Evolutionary conservation across 169 alveolate genomes (phyloP), one percentile per base, ranked within the genome.

Genomic region (Plasmodium inui): DNA sequence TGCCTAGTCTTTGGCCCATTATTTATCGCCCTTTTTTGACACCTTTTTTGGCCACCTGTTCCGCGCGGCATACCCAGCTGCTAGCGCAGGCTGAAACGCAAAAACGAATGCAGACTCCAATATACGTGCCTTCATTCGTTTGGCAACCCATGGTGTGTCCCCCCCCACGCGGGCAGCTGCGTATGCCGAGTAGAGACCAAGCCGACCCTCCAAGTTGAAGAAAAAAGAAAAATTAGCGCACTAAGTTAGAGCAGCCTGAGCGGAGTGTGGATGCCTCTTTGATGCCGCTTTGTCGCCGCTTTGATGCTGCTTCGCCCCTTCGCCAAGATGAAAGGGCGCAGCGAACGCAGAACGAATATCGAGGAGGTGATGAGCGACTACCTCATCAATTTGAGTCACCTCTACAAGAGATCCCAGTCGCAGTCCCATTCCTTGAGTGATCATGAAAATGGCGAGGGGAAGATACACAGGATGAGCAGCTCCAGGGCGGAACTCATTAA

Each of bases 311-410:
- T 61, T 61, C 2, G 14, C 17, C 57, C 7, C 57, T 12, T 12
- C 57, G 17, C 76, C 30, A 88, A 78, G 5, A 88, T 88, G 94
- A 88, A 88, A 44, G 67, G 44, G n/a, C 57, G 55, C 41, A 61
- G 55, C 67, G 89, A 76, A 6, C 81, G 72, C 19, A 88, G 55
- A 61, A 50, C 94, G 32, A 88, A 71, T 14, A 67, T 88, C 34
- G 94, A 88, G 19, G 73, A 88, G 72, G 89, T 39, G 37, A 88
- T 88, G 94, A 88, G 85, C 19, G 82, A 88, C 46, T 88, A 88
- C 39, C 44, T 88, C 4, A 61, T 80, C 7, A 88, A 57, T 50
- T 28, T 88, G 17, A 88, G 94, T 34, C 5, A 88, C 32, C 28
- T 88, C 10, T 88, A 88, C 55, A 88, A 78, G 19, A 70, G 71